Evolutionary conservation across 1,284 basidiomycete genomes (phyloP), one percentile per base, ranked within the genome.

Genomic region (Leccinum ponderosum): DNA sequence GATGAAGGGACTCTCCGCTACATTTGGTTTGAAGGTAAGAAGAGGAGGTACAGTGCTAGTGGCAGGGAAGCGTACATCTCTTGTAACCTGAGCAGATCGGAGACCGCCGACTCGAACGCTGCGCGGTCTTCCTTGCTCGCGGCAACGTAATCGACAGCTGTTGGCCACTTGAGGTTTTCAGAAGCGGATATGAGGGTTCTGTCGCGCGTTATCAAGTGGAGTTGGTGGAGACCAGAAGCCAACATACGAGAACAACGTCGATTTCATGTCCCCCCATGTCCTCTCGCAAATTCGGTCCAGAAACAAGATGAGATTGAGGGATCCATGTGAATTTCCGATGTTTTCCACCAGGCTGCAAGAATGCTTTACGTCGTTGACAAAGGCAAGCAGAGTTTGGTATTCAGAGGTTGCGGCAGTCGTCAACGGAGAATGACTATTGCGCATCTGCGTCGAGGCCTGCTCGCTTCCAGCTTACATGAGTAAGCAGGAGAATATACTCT

Each of bases 111-210:
- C 73, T 95, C 91, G 69, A 97, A 97, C 0, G 75, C 74, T 51
- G 78, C 78, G 56, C 89, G 79, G 55, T 87, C 78, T 22, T 83
- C 79, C 11, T 77, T 68, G 3, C 80, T 69, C 2, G 82, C 80
- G 1, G 80, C 66, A 7, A 77, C 68, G 67, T 91, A 93, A 66
- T 92, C 83, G 2, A 94, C 83, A 9, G 81, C 77, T 68, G 84
- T 84, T 3, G 95, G 95, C 95, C 95, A 97, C 27, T 86, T 83
- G 35, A 97, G 75, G 39, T 80, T 82, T 72, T 94, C 93, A 2
- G 91, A 81, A 3, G 85, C 83, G 47, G 77, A 73, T 15, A 89
- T 75, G 8, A 97, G 78, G 4, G 79, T 74, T 42, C 92, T 94
- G 66, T 56, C 52, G 52, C 37, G 11, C n/a, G 50, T 22, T 25